phyloP scores from a whole-genome alignment of 2,329 filamentous ascomycete genomes.

The Ophiostoma sp. region DNA sequence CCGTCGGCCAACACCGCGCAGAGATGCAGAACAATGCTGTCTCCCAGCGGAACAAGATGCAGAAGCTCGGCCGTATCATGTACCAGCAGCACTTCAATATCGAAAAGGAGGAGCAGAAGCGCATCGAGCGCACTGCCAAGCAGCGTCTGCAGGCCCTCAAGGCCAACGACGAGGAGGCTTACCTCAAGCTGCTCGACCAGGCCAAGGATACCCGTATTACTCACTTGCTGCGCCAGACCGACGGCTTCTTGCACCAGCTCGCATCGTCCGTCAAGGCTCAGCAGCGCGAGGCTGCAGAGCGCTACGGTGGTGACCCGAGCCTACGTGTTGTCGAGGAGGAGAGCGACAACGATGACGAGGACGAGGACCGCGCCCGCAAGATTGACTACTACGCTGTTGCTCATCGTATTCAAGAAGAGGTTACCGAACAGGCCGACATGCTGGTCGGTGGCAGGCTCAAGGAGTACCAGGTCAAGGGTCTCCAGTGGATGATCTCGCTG shows the following conservation, averaged over 20 bases:
- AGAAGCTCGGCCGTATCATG: constrained; percentile 88
- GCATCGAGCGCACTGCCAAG: constrained; percentile 94
- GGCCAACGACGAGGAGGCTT: constrained; percentile 98
- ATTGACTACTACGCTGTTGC: constrained; percentile 99
- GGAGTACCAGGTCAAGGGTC: constrained; percentile 96
- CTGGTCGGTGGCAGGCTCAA: constrained; percentile 90
- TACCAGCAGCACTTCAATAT: constrained; percentile 86
- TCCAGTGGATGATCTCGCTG: constrained; percentile 99
- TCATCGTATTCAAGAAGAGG: constrained; percentile 90
- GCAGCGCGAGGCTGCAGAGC: constrained; percentile 74
- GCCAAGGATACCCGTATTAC: constrained; percentile 99
- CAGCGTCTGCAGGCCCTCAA: constrained; percentile 98
- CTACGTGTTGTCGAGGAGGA: constrained; percentile 56
- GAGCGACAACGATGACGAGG: constrained; percentile 62
- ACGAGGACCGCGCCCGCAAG: constrained; percentile 67
- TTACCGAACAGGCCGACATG: constrained; percentile 74
- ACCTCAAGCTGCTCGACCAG: constrained; percentile 94
- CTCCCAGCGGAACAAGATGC: constrained; percentile 65
- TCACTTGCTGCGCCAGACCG: constrained; percentile 91
- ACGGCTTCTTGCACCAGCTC: constrained; percentile 93
- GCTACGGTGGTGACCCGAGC: constrained; percentile 67
- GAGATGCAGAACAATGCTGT: constrained; percentile 67
- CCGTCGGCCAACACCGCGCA: constrained; percentile 74
- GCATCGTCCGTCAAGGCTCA: constrained; percentile 91
- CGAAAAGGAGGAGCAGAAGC: constrained; percentile 98